A percentile compares a stretch with the other conserved stretches of the same genome.
These are phyloP conservation scores for Trametes elegans DNA, from an alignment of 768 basidiomycete genomes.

Conservation along the genomic window DNA sequence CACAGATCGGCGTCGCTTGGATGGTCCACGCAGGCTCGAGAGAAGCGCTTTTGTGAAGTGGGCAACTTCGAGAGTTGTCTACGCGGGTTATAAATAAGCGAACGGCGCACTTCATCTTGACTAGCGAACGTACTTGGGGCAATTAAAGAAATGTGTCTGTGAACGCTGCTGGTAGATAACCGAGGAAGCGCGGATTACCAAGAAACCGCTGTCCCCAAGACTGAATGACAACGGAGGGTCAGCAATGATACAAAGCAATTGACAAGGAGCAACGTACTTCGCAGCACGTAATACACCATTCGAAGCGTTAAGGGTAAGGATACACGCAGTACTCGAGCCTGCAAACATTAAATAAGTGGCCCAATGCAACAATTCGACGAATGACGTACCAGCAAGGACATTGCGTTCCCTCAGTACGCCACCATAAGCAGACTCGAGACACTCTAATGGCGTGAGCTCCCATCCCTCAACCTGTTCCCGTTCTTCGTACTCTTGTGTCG, in stretches of 20 bases:
- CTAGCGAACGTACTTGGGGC: slow-evolving; percentile 37
- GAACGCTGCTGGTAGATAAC: slow-evolving; percentile 48
- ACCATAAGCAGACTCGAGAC: slow-evolving; percentile 68
- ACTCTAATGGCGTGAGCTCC: slow-evolving; percentile 66
- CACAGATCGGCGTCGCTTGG: slow-evolving; percentile 43
- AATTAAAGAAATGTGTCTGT: slow-evolving; percentile 48
- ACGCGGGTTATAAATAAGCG: background rate
- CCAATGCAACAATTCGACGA: slow-evolving; percentile 4
- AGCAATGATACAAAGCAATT: background rate
- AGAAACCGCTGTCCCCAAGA: slow-evolving; percentile 78
- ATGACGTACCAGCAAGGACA: slow-evolving; percentile 33
- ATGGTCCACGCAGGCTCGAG: slow-evolving; percentile 33
- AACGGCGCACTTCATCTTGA: background rate
- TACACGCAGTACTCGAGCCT: slow-evolving; percentile 86
- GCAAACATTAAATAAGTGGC: background rate
- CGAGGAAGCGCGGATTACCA: slow-evolving; percentile 65
- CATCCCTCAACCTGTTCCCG: slow-evolving; percentile 65
- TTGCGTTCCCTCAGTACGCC: slow-evolving; percentile 66
- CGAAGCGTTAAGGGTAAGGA: slow-evolving; percentile 71
- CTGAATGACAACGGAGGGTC: slow-evolving; percentile 36
- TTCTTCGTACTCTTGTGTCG: slow-evolving; percentile 69
- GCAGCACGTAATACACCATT: slow-evolving; percentile 74
- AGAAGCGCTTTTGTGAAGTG: slow-evolving; percentile 18
- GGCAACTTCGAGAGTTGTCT: slow-evolving; percentile 40
- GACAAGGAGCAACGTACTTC: slow-evolving; percentile 49